Evolutionary conservation across 305 asterid species (phyloP).

Genomic region (Salvia sclarea): DNA sequence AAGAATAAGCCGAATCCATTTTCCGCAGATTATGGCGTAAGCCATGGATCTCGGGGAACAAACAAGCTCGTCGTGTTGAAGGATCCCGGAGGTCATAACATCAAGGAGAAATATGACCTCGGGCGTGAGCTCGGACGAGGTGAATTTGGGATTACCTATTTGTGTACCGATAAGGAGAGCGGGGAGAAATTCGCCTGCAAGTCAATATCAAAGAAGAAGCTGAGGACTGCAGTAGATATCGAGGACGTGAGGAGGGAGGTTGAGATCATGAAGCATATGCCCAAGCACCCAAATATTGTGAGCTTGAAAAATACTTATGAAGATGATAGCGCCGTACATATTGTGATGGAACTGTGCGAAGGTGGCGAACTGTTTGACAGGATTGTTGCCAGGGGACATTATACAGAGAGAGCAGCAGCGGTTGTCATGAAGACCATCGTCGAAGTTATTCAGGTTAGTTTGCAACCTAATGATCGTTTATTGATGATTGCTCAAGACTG

Average conservation of each 20-base stretch:
- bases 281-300: conserved; percentile 71
- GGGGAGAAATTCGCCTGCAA: conserved; percentile 75
- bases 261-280: conserved; percentile 85
- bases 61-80: conserved; percentile 62
- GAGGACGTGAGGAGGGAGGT: conserved; percentile 90
- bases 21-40: conserved; percentile 59
- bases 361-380: conserved; percentile 87
- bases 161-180: conserved; percentile 62
- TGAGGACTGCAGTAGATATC: conserved; percentile 70
- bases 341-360: conserved; percentile 84
- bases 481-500: not conserved
- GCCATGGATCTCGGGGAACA: conserved; percentile 44
- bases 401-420: conserved; percentile 84
- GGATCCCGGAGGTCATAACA: conserved; percentile 62
- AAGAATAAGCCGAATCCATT: conserved; percentile 67
- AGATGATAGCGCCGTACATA: conserved; percentile 73
- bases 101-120: conserved; percentile 52
- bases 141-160: conserved; percentile 82
- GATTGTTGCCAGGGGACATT: conserved; percentile 82
- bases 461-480: conserved; percentile 6
- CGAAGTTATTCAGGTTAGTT: conserved; percentile 74
- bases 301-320: conserved; percentile 70
- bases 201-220: conserved; percentile 76
- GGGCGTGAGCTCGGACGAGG: conserved; percentile 88
- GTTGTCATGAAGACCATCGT: conserved; percentile 66